Evolutionary conservation across 352 stramenopile species (phyloP).

Genomic region (Phytopythium cucurbitacearum): DNA sequence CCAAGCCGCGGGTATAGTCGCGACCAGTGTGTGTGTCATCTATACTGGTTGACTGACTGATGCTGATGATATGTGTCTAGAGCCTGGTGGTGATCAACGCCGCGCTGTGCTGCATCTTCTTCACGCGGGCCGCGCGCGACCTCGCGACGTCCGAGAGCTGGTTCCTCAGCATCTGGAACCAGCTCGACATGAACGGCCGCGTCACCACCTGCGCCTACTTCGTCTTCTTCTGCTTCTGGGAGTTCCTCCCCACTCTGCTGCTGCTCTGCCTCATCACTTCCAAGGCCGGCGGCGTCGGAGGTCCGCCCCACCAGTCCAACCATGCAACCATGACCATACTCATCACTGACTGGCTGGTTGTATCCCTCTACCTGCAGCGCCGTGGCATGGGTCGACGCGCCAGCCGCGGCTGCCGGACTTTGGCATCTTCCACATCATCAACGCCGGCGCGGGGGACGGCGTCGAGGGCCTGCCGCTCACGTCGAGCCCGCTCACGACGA

Average conservation of each 20-base stretch:
- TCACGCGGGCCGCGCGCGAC: constrained; percentile 69
- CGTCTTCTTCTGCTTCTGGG: constrained; percentile 86
- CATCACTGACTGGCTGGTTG: not conserved
- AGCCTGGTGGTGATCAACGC: constrained; percentile 78
- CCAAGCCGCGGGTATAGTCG: constrained; percentile 24
- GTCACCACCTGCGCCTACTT: constrained; percentile 79
- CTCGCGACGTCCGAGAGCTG: constrained; percentile 81
- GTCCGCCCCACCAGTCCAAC: constrained; percentile 20
- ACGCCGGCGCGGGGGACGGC: constrained; percentile 34
- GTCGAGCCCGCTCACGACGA: constrained; percentile 53
- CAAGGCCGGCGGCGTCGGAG: constrained; percentile 74
- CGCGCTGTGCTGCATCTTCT: constrained; percentile 79
- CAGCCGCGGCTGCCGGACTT: constrained; percentile 74
- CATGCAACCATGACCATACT: constrained; percentile 5
- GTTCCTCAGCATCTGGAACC: constrained; percentile 84
- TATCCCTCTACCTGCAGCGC: constrained; percentile 31
- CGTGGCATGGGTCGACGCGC: constrained; percentile 48
- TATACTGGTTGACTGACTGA: constrained; percentile 4
- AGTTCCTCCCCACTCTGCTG: constrained; percentile 78
- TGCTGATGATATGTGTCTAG: constrained; percentile 21
- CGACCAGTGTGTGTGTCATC: constrained; percentile 28
- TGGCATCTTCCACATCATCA: constrained; percentile 87
- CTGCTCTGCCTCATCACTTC: constrained; percentile 79
- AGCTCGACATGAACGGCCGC: constrained; percentile 80
- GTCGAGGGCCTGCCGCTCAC: constrained; percentile 35